Percentiles rank a stretch among this genome's conserved stretches.
Conservation (phyloP, 1,284 basidiomycete species). For the Trametes polyzona region DNA sequence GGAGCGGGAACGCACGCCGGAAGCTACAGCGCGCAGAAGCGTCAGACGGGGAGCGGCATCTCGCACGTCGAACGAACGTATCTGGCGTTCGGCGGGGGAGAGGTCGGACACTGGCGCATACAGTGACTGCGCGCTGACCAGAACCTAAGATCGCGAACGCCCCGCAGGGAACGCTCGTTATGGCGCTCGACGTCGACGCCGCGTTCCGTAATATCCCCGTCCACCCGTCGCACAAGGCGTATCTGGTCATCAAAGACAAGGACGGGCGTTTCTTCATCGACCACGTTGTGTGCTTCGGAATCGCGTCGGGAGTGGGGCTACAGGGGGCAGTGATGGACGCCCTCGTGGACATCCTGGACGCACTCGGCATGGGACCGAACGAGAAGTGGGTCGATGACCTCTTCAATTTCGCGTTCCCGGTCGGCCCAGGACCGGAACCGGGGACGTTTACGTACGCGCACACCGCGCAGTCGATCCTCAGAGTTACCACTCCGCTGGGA, state of each 20-base stretch:
- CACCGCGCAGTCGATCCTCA: constrained; percentile 20
- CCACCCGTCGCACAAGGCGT: constrained; percentile 34
- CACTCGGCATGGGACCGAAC: constrained; percentile 20
- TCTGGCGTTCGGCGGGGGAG: no score
- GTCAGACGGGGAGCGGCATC: no score
- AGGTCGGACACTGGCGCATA: no score
- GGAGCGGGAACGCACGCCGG: no score
- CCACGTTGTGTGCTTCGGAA: constrained; percentile 37
- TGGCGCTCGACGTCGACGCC: constrained; percentile 37
- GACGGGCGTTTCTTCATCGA: constrained; percentile 35
- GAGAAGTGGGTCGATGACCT: constrained; percentile 43
- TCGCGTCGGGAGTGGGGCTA: constrained; percentile 32
- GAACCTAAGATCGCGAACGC: constrained; percentile 38
- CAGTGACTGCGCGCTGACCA: no score
- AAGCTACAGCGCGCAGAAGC: no score
- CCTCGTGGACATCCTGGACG: constrained; percentile 34
- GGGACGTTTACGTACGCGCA: constrained; percentile 21
- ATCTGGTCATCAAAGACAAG: constrained; percentile 28
- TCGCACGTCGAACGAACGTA: no score
- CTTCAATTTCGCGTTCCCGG: constrained; percentile 27
- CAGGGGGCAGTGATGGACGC: constrained; percentile 38
- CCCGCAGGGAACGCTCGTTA: constrained; percentile 37
- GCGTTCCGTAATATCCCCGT: constrained; percentile 38
- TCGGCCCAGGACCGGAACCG: neutral
- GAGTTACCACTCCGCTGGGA: constrained; percentile 20